Evolutionary conservation across 2,329 filamentous ascomycete species (phyloP), one percentile per base, ranked within the genome.

Genomic region (Hymenoscyphus occultus): DNA sequence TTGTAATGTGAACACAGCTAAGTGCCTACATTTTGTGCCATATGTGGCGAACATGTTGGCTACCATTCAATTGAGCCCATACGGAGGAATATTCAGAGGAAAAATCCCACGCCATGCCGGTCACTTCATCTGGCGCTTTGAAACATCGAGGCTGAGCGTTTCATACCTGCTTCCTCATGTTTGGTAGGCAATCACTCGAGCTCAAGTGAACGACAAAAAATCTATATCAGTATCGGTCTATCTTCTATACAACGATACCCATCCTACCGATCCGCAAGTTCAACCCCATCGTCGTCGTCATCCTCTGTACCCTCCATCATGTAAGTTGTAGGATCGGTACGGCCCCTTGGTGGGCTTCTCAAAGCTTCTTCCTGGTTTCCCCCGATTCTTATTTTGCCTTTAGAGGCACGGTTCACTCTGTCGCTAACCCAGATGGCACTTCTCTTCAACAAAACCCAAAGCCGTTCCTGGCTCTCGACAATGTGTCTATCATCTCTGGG

Each of bases 391-490:
- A 90, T 84, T 67, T 84, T 79, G 0, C 88, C 88, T 0, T 86
- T 80, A 0, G 83, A 85, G 5, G 79, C 78, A 54, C 76, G 80
- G 56, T 80, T 78, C 1, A 90, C 76, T 66, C 81, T 83, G 61
- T 81, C 82, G 5, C 84, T 83, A 14, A 90, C 76, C 87, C 88
- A 91, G 4, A 77, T 78, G 0, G 82, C 85, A 0, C 81, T 79
- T 13, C 75, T 77, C 63, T 79, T 81, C 51, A 91, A 80, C 6
- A 83, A 68, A 5, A 75, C 78, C 89, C 90, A 92, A 1, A 93
- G 75, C 68, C 81, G 81, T 73, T 92, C 90, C 73, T 92, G 86
- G 3, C 81, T 79, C 65, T 86, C 83, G 40, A 81, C 77, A 62
- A 86, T 77, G 32, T 70, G 74, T 7, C 80, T 77, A 56, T 83